Evolutionary conservation across 1,139 yeast species (phyloP).

Genomic region (Blastobotrys malaysiensis): DNA sequence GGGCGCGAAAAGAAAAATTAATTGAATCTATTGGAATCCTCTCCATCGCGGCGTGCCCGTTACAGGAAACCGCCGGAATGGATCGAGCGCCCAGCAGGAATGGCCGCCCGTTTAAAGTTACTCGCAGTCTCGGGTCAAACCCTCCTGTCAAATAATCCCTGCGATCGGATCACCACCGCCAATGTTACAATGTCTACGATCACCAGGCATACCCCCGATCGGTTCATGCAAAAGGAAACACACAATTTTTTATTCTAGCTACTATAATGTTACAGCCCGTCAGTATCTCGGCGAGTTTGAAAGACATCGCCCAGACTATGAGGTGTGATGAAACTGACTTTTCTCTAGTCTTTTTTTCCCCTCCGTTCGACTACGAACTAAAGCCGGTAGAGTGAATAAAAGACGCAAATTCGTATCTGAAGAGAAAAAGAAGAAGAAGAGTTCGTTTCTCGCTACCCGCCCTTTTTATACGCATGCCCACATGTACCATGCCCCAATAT

Average conservation of each 20-base stretch:
- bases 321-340: constrained; percentile 9
- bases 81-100: neutral
- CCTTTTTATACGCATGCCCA: neutral
- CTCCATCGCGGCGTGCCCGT: neutral
- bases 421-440: constrained; percentile 6
- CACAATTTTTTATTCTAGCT: neutral
- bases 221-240: neutral
- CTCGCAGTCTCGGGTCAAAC: too few relatives aligned
- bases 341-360: constrained; percentile 15
- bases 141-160: neutral
- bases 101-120: too few relatives aligned
- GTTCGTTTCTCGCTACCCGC: neutral
- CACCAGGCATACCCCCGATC: neutral
- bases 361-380: constrained; percentile 10
- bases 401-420: constrained; percentile 12
- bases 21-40: too few relatives aligned
- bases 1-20: too few relatives aligned
- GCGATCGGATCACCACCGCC: neutral
- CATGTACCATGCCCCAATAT: neutral
- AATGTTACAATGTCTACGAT: neutral
- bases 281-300: neutral
- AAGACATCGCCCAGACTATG: constrained; percentile 11
- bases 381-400: constrained; percentile 14
- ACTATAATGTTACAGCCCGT: neutral
- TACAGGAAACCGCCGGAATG: neutral